Base-by-base conservation (phyloP, 2,329 filamentous ascomycete species). In the Fusarium nelsonii region DNA sequence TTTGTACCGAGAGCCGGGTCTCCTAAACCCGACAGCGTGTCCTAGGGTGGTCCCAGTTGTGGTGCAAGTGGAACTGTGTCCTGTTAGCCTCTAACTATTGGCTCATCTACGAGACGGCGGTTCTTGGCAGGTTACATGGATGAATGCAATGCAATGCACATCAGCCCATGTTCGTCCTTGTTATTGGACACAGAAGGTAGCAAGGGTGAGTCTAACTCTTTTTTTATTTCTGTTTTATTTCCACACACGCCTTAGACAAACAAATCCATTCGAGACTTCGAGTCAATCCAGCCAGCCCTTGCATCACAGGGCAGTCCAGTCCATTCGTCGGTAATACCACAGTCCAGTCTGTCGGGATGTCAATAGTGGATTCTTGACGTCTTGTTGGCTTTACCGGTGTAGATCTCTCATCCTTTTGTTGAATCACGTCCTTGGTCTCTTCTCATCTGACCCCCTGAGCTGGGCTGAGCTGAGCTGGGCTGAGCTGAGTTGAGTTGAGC, bases 1-100 rank as follows among this genome's bases (percentile, higher is more conserved):
- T 39, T 50, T 39, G 53, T 63, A 71, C 72, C 72, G 72, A 74
- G 71, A 74, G 72, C 68, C 65, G 68, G 71, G 67, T 63, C 59
- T 70, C 63, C 61, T 62, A 56, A 63, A 71, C 63, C 59, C 56
- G 59, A 68, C 65, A 71, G 57, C 49, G 44, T 67, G 60, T 63
- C 69, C 52, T 37, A 67, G 71, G 69, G 57, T 72, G 61, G 58
- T 37, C 54, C 66, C 59, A 58, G 71, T 55, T 49, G 50, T 45
- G 55, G 53, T 73, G 50, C 40, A 63, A 58, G 70, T 70, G 65
- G 72, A 53, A 36, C 71, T 37, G 49, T 55, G 57, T 55, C 37
- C 60, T 46, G 53, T 40, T n/a, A 12, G 23, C n/a, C 7, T 20
- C 20, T 18, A 16, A 18, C 20, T 40, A 69, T 70, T 70, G 62